A percentile compares a stretch with the other conserved stretches of the same genome.
Evolutionary conservation across 2,329 filamentous ascomycete species (phyloP).

Genomic region (Paecilomyces sp.): DNA sequence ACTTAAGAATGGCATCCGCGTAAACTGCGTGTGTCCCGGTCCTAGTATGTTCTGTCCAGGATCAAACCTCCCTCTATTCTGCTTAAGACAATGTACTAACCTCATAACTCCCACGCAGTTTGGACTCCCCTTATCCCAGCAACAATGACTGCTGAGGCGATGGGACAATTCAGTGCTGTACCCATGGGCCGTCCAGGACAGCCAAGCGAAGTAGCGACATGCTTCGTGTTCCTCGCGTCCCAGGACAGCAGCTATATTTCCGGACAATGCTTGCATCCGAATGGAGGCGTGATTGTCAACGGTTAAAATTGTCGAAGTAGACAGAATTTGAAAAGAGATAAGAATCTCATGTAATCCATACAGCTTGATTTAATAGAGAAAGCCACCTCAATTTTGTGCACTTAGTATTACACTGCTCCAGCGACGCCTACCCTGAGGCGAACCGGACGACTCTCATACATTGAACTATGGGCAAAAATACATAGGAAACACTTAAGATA

Average conservation of each 20-base stretch:
- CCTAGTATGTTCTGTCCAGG: constrained; percentile 38
- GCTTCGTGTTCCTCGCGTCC: constrained; percentile 73
- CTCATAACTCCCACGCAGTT: constrained; percentile 37
- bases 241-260: constrained; percentile 66
- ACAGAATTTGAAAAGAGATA: not conserved
- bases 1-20: constrained; percentile 62
- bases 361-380: not conserved
- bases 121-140: constrained; percentile 70
- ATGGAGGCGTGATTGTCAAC: constrained; percentile 52
- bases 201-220: constrained; percentile 74
- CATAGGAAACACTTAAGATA: not conserved
- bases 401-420: not conserved
- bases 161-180: constrained; percentile 62
- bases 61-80: not conserved
- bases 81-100: not conserved
- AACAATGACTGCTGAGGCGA: constrained; percentile 63
- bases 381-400: not conserved
- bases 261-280: constrained; percentile 63
- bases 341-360: not conserved
- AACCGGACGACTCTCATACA: not conserved
- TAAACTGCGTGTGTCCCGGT: constrained; percentile 70
- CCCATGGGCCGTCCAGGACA: constrained; percentile 74
- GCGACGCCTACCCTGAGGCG: not conserved
- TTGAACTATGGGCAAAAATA: not conserved
- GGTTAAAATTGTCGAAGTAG: constrained; percentile 18